Conservation (phyloP, 2,329 filamentous ascomycete species). For the Chrysosporium keratinophilum region DNA sequence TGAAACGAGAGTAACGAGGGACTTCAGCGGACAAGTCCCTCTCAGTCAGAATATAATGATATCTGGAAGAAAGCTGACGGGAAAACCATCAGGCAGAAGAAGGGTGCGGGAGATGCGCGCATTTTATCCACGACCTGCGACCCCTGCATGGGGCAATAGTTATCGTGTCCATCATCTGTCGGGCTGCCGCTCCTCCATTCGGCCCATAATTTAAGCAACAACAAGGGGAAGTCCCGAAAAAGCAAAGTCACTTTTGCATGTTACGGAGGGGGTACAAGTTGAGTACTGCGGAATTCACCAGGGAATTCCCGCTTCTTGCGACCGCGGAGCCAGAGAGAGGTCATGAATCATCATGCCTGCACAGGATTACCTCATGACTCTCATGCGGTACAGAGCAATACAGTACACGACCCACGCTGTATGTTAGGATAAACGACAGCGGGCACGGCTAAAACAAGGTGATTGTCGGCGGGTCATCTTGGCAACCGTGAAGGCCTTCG, state of each 20-base stretch:
- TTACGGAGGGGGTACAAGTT: not conserved
- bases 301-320: not conserved
- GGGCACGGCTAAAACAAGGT: not conserved
- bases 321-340: not conserved
- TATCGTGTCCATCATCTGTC: not conserved
- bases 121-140: conserved; percentile 7
- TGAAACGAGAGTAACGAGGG: conserved; percentile 26
- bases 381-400: conserved; percentile 1
- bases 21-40: conserved; percentile 42
- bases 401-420: not conserved
- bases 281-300: not conserved
- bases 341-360: conserved; percentile 8
- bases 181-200: not conserved
- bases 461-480: not conserved
- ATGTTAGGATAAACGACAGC: not conserved
- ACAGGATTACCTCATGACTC: not conserved
- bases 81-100: conserved; percentile 2
- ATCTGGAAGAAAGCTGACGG: not conserved
- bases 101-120: conserved; percentile 11
- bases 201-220: not conserved
- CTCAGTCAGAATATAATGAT: not conserved
- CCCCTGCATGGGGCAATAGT: not conserved
- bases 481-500: not conserved
- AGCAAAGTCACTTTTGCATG: not conserved
- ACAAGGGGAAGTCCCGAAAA: conserved; percentile 3